Evolutionary conservation across 768 basidiomycete genomes (phyloP).

Genomic region (Mycena venus): DNA sequence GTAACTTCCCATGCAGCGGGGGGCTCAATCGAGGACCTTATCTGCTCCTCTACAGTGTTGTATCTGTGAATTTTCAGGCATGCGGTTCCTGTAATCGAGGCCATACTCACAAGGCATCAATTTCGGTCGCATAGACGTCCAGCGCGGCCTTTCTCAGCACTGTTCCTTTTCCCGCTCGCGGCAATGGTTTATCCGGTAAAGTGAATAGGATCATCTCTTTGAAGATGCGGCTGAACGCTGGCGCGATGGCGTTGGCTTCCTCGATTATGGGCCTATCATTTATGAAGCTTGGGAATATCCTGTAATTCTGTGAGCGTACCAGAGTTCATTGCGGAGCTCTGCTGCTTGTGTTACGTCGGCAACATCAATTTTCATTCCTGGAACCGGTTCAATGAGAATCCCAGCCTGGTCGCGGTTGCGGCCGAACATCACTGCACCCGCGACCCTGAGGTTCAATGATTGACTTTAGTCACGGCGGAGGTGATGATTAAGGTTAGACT

Average conservation of each 20-base stretch:
- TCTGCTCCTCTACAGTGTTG: constrained; percentile 37
- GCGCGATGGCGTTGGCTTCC: constrained; percentile 55
- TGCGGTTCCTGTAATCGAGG: neutral
- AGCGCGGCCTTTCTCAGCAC: constrained; percentile 56
- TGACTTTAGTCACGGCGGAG: neutral
- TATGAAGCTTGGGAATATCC: too few relatives aligned
- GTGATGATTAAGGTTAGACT: neutral
- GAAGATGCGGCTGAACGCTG: constrained; percentile 57
- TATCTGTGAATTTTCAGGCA: constrained; percentile 38
- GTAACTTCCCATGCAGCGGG: constrained; percentile 28
- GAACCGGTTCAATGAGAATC: constrained; percentile 46
- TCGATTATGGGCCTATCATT: constrained; percentile 52
- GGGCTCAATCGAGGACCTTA: constrained; percentile 35
- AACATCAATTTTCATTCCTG: constrained; percentile 44
- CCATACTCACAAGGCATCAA: constrained; percentile 51
- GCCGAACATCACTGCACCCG: constrained; percentile 56
- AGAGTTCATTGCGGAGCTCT: constrained; percentile 49
- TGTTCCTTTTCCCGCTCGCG: constrained; percentile 61
- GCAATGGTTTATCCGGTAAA: constrained; percentile 53
- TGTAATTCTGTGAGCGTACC: too few relatives aligned
- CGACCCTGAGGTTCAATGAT: constrained; percentile 37
- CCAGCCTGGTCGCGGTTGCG: constrained; percentile 47
- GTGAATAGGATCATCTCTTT: constrained; percentile 67
- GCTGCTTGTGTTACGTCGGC: constrained; percentile 42
- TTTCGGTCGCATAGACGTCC: constrained; percentile 54